Percentiles rank a stretch among this genome's conserved stretches.
phyloP scores from a whole-genome alignment of 768 basidiomycete genomes.

The Leucocoprinus leucothites region DNA sequence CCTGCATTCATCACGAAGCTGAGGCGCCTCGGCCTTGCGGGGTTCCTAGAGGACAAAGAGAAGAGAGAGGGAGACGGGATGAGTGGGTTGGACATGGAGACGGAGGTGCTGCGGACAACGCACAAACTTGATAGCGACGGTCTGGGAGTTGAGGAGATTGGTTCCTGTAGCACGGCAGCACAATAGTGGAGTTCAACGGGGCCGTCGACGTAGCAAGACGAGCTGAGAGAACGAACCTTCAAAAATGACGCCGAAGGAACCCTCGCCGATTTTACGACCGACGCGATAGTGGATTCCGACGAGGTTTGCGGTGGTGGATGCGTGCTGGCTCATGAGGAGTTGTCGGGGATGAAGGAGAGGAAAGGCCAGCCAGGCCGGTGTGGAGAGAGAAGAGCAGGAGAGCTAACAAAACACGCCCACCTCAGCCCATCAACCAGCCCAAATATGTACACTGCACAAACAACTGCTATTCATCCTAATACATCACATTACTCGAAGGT shows the following conservation, averaged over 20 bases:
- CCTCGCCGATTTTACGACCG: constrained; percentile 99
- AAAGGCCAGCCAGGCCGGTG: constrained; percentile 23
- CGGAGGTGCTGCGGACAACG: constrained; percentile 32
- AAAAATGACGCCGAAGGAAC: constrained; percentile 95
- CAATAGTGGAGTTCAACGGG: background rate
- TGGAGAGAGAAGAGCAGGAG: constrained; percentile 13
- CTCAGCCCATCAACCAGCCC: constrained; percentile 29
- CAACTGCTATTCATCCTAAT: background rate
- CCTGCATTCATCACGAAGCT: constrained; percentile 97
- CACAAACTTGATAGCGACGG: constrained; percentile 99
- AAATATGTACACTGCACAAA: constrained; percentile 19
- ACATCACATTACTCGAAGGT: background rate
- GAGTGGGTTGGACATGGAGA: constrained; percentile 9
- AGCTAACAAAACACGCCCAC: constrained; percentile 13
- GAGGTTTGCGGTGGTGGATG: constrained; percentile 66
- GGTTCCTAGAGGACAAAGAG: constrained; percentile 59
- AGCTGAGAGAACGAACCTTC: constrained; percentile 51
- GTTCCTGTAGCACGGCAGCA: constrained; percentile 56
- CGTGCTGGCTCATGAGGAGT: constrained; percentile 50
- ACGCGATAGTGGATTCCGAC: constrained; percentile 98
- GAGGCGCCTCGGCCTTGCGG: constrained; percentile 93
- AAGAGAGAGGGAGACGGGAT: constrained; percentile 11
- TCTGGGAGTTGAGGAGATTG: constrained; percentile 96
- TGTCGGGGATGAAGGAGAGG: constrained; percentile 25
- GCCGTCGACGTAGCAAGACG: background rate